These are phyloP conservation scores for Centrapalus pauciflorus DNA, from an alignment of 129 eudicot species.

Conservation along the genomic window DNA sequence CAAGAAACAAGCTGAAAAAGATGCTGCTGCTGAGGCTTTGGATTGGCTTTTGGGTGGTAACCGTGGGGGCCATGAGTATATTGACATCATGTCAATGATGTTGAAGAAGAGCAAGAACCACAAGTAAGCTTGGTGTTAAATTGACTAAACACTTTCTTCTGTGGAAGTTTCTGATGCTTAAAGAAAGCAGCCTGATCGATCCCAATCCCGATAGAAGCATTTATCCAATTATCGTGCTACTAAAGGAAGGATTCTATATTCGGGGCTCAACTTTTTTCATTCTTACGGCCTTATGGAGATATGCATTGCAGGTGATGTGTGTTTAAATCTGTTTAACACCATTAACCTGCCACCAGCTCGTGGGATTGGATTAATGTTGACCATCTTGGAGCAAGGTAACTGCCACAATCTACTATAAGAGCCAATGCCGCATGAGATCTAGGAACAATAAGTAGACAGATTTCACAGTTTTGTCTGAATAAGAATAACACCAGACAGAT, in stretches of 20 bases:
- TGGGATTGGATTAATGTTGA: conserved; percentile 7
- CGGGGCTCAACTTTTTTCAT: background rate
- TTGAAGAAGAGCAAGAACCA: conserved; percentile 72
- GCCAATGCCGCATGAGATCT: too few relatives aligned
- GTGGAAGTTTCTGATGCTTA: background rate
- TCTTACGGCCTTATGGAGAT: background rate
- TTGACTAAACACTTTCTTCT: background rate
- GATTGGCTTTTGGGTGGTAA: conserved; percentile 61
- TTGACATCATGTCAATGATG: conserved; percentile 62
- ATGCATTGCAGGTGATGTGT: background rate
- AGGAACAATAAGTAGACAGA: too few relatives aligned
- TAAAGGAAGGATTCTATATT: background rate
- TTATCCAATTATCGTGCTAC: background rate
- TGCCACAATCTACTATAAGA: too few relatives aligned
- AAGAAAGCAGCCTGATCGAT: background rate
- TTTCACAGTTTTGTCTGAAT: too few relatives aligned
- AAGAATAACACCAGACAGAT: background rate
- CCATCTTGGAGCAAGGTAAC: background rate
- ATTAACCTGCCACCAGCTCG: background rate
- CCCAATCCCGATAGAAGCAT: background rate
- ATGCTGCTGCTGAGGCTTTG: conserved; percentile 76
- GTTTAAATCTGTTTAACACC: background rate
- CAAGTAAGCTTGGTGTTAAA: conserved; percentile 9
- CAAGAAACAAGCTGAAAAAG: conserved; percentile 86
- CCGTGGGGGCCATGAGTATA: conserved; percentile 35